A percentile compares a stretch with the other conserved stretches of the same genome.
These are phyloP conservation scores for Aquanectria penicillioides DNA, from an alignment of 2,329 filamentous ascomycete species.

Conservation along the genomic window DNA sequence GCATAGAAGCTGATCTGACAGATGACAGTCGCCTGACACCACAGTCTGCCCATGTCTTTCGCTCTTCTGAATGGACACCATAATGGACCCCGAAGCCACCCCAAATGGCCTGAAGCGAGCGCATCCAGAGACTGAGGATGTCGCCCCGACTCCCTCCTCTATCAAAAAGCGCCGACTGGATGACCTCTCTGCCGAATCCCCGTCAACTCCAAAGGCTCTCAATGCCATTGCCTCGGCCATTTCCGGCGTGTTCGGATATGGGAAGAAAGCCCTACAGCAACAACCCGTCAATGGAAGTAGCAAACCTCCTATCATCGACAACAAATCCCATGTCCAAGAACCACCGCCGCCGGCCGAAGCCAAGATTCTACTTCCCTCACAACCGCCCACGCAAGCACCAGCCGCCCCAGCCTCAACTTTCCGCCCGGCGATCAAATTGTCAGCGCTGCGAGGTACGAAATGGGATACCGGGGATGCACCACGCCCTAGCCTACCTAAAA, in stretches of 20 bases:
- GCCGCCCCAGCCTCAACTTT: slow-evolving; percentile 25
- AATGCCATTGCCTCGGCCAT: slow-evolving; percentile 46
- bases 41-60: neutral
- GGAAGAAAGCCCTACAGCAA: slow-evolving; percentile 26
- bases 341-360: slow-evolving; percentile 21
- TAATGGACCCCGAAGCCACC: slow-evolving; percentile 42
- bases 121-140: slow-evolving; percentile 33
- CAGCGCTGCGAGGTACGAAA: slow-evolving; percentile 49
- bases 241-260: slow-evolving; percentile 40
- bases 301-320: neutral
- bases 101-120: slow-evolving; percentile 39
- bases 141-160: slow-evolving; percentile 39
- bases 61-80: no score
- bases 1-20: neutral
- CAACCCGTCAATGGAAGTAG: slow-evolving; percentile 20
- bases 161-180: slow-evolving; percentile 48
- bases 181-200: slow-evolving; percentile 34
- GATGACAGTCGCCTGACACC: slow-evolving; percentile 16
- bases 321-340: slow-evolving; percentile 5
- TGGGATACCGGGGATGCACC: slow-evolving; percentile 48
- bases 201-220: slow-evolving; percentile 44
- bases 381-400: neutral
- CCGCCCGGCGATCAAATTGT: slow-evolving; percentile 50
- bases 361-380: slow-evolving; percentile 16
- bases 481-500: slow-evolving; percentile 36